Base-by-base conservation (phyloP, 139 green algal species). In the Chlamydomonas incerta region DNA sequence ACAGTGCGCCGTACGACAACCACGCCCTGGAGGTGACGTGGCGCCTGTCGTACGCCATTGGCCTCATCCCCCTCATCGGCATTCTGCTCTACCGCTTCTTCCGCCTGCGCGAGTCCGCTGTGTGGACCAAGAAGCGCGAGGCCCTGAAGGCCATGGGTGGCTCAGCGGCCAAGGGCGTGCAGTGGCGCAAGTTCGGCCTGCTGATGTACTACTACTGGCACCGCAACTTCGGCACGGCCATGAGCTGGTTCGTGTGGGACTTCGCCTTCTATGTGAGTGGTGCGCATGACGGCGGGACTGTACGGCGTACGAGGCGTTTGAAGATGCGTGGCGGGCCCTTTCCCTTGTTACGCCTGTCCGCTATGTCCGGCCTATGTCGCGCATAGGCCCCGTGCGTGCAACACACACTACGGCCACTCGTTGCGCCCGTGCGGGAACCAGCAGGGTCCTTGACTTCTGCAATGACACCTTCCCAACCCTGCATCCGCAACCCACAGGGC, bases 261-360 rank as follows among this genome's bases (percentile, higher is more conserved):
- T 94, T 95, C 72, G 88, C 91, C 58, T 95, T 94, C 82, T 96
- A 96, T 34, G 41, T 50, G 41, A 50, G 41, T 50, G n/a, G n/a
- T n/a, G n/a, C n/a, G n/a, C n/a, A n/a, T n/a, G n/a, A n/a, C n/a
- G n/a, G n/a, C n/a, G n/a, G n/a, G n/a, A n/a, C n/a, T n/a, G n/a
- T n/a, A n/a, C n/a, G n/a, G n/a, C n/a, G n/a, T n/a, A n/a, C n/a
- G n/a, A n/a, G n/a, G n/a, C n/a, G n/a, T n/a, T n/a, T n/a, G n/a
- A 96, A 80, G 81, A 55, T 26, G 50, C 52, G 15, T 58, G 15
- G 13, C 13, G 13, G 15, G 52, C 52, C 13, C 52, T 58, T 13
- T 58, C 13, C 52, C 63, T 70, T 70, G 63, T 31, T 35, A 14
- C 26, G 26, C 63, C 10, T 35, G 29, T 20, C 11, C 9, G 26